phyloP scores from a whole-genome alignment of 2,329 filamentous ascomycete genomes.

The Intubia oerlemansii region DNA sequence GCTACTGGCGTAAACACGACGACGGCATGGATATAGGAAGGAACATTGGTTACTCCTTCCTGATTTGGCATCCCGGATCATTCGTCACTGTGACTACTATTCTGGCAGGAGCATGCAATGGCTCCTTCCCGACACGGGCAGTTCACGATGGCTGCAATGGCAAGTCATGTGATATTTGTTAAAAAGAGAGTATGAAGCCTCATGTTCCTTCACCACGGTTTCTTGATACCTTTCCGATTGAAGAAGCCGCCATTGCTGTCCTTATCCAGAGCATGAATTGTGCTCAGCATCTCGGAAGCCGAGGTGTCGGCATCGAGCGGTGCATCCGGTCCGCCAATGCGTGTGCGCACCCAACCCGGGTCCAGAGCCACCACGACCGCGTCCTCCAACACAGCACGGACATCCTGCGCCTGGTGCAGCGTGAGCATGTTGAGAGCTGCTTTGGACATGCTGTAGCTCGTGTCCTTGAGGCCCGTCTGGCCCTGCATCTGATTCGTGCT shows the following conservation, averaged over 20 bases:
- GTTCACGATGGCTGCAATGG: too few species aligned
- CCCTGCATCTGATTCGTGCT: constrained; percentile 12
- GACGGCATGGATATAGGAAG: too few species aligned
- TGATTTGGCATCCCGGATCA: too few species aligned
- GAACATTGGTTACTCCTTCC: too few species aligned
- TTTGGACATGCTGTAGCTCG: constrained; percentile 16
- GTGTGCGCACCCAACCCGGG: constrained; percentile 16
- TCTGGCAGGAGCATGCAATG: too few species aligned
- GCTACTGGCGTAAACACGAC: too few species aligned
- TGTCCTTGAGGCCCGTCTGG: constrained; percentile 11
- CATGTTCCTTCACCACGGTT: too few species aligned
- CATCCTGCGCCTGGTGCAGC: constrained; percentile 11
- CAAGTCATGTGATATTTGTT: too few species aligned
- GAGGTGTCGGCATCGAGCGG: constrained; percentile 11
- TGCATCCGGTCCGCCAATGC: constrained; percentile 13
- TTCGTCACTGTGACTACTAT: too few species aligned
- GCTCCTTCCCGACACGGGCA: too few species aligned
- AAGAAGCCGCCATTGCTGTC: constrained; percentile 13
- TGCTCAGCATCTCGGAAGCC: constrained; percentile 38
- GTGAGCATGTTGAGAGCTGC: constrained; percentile 14
- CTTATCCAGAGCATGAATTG: constrained; percentile 50
- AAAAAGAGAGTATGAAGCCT: too few species aligned
- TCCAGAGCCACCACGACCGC: constrained; percentile 13
- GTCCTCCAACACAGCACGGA: constrained; percentile 8
- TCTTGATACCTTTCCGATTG: constrained; percentile 7